These are phyloP conservation scores for Colletotrichum karsti DNA, from an alignment of 2,329 filamentous ascomycete species.

Conservation along the genomic window DNA sequence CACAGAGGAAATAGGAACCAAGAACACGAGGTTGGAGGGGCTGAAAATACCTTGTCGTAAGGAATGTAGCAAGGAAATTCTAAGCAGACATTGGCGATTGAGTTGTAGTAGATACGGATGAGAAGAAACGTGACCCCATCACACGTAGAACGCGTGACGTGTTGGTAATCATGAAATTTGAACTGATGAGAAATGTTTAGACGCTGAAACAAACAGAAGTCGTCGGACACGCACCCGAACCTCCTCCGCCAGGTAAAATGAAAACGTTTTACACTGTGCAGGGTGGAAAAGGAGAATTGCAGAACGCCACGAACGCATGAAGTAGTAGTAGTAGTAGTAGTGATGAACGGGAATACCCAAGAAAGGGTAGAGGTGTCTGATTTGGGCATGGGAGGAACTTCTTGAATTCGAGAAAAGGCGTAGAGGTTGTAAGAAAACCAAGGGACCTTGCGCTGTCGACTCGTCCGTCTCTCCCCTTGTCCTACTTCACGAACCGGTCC, in stretches of 20 bases:
- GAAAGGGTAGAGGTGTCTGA: background rate
- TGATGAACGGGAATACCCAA: background rate
- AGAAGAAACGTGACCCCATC: background rate
- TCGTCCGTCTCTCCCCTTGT: background rate
- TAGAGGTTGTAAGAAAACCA: constrained; percentile 16
- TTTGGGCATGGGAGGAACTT: constrained; percentile 18
- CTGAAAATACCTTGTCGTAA: background rate
- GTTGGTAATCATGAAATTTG: background rate
- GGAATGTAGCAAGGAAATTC: background rate
- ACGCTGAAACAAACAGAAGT: background rate
- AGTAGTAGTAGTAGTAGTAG: background rate
- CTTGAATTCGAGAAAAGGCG: constrained; percentile 27
- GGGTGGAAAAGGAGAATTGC: background rate
- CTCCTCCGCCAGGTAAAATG: background rate
- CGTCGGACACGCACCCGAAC: background rate
- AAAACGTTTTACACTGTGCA: background rate
- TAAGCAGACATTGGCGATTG: background rate
- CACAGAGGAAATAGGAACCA: background rate
- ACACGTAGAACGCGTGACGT: background rate
- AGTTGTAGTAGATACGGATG: background rate
- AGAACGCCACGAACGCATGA: constrained; percentile 4
- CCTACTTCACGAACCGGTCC: background rate
- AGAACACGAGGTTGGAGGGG: background rate
- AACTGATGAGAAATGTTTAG: background rate
- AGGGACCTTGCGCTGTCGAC: background rate